Evolutionary conservation across 345 rosid species (phyloP), one percentile per base, ranked within the genome.

Genomic region (Crucihimalaya himalaica): DNA sequence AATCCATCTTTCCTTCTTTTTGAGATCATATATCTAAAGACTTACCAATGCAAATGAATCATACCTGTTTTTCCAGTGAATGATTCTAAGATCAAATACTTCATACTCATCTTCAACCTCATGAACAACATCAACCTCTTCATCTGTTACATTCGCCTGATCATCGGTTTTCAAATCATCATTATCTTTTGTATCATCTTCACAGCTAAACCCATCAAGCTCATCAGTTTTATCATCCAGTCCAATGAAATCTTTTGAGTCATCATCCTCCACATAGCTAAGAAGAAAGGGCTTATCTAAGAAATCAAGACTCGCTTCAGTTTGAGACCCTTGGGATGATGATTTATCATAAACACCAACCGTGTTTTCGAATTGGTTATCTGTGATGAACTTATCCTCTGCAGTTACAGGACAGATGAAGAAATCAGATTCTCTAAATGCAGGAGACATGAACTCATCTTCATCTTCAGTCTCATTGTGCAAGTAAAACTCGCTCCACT

Each of bases 41-140:
- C 43, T 10, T 8, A 0, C 15, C 34, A 7, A 12, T 32, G 25
- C n/a, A 32, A 27, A 42, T 42, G 52, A 23, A 23, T 25, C 54
- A 39, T 52, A 93, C 97, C 94, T 86, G 82, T 92, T 92, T 84
- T 86, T 89, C 87, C 97, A 74, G 81, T 92, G 99, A 70, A 95
- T 78, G 80, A 95, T 86, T 79, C 97, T 83, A 57, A 92, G 84
- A 77, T 86, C 68, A 75, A 95, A 95, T 4, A 92, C 83, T 85
- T 90, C 99, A 37, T 83, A 88, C 47, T 90, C 97, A 66, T 89
- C 93, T 54, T 83, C 96, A 81, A 86, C 74, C 15, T 89, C 97
- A 63, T 84, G 84, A 21, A 70, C 69, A 72, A 66, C 62, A 34
- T 62, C 53, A 76, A 18, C 81, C 52, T 77, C 85, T 39, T 76